A percentile compares a stretch with the other conserved stretches of the same genome.
Conservation (phyloP, 768 basidiomycete species). For the Xerocomellus chrysenteron region DNA sequence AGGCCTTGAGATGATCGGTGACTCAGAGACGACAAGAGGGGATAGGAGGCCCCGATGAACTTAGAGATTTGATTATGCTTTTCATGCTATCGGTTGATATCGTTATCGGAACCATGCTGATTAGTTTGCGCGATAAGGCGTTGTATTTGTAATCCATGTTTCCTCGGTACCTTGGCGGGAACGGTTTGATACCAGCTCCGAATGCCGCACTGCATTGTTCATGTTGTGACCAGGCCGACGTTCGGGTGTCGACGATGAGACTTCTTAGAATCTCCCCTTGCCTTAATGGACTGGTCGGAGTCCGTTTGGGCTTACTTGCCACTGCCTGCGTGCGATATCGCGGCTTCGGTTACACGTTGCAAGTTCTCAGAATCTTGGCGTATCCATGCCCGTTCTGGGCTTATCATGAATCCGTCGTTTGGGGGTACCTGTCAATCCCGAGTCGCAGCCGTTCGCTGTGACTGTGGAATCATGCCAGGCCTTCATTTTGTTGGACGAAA, state of each 20-base stretch:
- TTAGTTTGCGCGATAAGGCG: constrained; percentile 2
- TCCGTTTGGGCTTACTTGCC: background rate
- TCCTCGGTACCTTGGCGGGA: constrained; percentile 9
- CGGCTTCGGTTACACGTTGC: constrained; percentile 6
- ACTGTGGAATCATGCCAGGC: background rate
- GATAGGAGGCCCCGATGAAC: background rate
- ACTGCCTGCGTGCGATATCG: background rate
- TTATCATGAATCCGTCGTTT: constrained; percentile 4
- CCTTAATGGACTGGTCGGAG: background rate
- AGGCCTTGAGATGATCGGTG: constrained; percentile 7
- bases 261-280: constrained; percentile 2
- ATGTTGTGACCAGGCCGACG: background rate
- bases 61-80: background rate
- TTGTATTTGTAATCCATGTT: background rate
- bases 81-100: background rate
- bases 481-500: background rate
- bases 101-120: background rate
- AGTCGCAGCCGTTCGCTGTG: background rate
- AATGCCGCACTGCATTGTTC: background rate
- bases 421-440: background rate
- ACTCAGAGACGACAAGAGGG: background rate
- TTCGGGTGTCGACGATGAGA: background rate
- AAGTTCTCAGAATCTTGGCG: constrained; percentile 2
- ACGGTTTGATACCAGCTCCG: background rate
- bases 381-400: constrained; percentile 9